Percentiles rank a stretch among this genome's conserved stretches.
Conservation (phyloP, 768 basidiomycete species). For the Cantharellus anzutake region DNA sequence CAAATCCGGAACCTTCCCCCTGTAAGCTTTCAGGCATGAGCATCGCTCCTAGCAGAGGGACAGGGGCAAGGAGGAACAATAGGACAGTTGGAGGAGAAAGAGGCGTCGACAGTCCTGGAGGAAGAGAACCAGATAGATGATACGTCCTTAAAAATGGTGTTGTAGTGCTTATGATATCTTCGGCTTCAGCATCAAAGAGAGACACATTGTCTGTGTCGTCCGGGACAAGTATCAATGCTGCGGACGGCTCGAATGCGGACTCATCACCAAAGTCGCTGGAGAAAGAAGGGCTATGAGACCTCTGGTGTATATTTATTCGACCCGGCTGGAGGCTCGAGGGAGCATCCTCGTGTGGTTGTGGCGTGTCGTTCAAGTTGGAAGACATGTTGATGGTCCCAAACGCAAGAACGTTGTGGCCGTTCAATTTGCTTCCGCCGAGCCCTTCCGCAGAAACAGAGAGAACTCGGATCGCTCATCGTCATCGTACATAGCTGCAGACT, state of each 20-base stretch:
- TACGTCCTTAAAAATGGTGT: too few relatives aligned
- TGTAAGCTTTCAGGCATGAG: neutral
- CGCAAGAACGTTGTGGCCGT: too few relatives aligned
- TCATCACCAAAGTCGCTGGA: neutral
- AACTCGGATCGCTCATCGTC: too few relatives aligned
- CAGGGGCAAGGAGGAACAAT: neutral
- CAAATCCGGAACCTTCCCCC: neutral
- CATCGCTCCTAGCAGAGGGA: neutral
- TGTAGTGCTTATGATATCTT: neutral
- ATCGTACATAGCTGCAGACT: too few relatives aligned
- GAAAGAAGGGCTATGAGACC: too few relatives aligned
- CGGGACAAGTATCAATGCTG: neutral
- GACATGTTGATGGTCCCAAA: too few relatives aligned
- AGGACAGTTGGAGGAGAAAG: neutral
- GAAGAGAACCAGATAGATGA: neutral
- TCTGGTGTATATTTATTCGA: too few relatives aligned
- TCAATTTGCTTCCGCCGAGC: too few relatives aligned
- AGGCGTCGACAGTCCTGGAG: neutral
- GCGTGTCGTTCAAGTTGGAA: too few relatives aligned
- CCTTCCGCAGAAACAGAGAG: too few relatives aligned
- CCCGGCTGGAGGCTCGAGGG: too few relatives aligned
- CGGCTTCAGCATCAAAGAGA: neutral
- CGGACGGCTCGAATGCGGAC: neutral
- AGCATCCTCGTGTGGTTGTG: too few relatives aligned
- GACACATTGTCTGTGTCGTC: neutral